Conservation (phyloP, 306 rosid species). For the Cucumis melo region DNA sequence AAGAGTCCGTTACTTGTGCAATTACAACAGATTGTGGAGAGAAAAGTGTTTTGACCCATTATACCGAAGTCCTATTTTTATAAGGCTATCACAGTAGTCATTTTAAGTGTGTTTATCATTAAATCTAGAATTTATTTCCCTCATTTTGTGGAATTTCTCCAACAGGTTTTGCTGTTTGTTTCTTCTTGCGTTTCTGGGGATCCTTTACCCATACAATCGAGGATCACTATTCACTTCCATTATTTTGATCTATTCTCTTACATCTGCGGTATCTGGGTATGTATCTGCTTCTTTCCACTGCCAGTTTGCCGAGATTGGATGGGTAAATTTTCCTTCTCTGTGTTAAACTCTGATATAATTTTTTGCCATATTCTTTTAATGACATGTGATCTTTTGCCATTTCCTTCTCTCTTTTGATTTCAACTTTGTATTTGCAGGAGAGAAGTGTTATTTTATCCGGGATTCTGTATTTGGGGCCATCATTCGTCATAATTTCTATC, state of each 20-base stretch:
- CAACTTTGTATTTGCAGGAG: constrained; percentile 35
- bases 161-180: constrained; percentile 50
- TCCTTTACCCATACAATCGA: constrained; percentile 64
- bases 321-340: constrained; percentile 32
- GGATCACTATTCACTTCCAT: constrained; percentile 59
- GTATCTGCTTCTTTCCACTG: constrained; percentile 59
- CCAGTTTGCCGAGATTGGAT: constrained; percentile 55
- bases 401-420: constrained; percentile 7
- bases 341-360: background rate
- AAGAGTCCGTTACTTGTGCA: background rate
- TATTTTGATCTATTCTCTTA: constrained; percentile 34
- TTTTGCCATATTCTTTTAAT: background rate
- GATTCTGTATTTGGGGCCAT: constrained; percentile 57
- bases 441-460: constrained; percentile 55
- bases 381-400: background rate
- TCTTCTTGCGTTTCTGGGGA: constrained; percentile 49
- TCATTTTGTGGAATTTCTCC: constrained; percentile 7
- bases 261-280: constrained; percentile 64
- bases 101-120: background rate
- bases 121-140: background rate
- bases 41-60: background rate
- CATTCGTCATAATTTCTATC: constrained; percentile 35
- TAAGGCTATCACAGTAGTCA: background rate
- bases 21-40: background rate
- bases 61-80: background rate